Evolutionary conservation across 2,329 filamentous ascomycete genomes (phyloP), one percentile per base, ranked within the genome.

Genomic region (Cladorrhinum sp.): DNA sequence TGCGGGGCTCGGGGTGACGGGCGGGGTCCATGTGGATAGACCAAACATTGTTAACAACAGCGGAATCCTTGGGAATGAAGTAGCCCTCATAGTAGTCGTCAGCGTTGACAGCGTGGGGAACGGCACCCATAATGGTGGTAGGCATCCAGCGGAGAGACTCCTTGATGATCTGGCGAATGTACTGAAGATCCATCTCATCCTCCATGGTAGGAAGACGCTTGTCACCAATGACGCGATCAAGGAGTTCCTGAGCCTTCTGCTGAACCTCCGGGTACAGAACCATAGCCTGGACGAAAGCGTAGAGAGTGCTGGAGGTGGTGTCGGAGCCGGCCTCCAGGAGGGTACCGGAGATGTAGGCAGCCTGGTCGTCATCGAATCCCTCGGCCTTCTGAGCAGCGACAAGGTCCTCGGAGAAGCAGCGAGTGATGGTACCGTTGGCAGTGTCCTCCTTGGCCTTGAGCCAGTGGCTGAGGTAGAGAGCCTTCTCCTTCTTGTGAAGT

Each of bases 221-320:
- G 4, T 65, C 56, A 1, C 78, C 78, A n/a, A 79, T 69, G 7
- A 77, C 70, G 2, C 67, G 64, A 62, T 81, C 78, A 12, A 81
- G 62, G 50, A 79, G 76, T 0, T 65, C 64, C 38, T 78, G 77
- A 0, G 74, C 78, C 38, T 67, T 70, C 60, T 67, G 75, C 61
- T 81, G 78, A 0, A 80, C 76, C 9, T 72, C 74, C 7, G 70
- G 70, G 38, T 76, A 76, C 8, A 77, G 70, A 2, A 72, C 50
- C 78, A 83, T 81, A 5, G 81, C 81, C 20, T 78, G 71, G 1
- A 80, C 69, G 62, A 81, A 79, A 3, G 70, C 73, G 27, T 74
- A 68, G 3, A 82, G 71, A 0, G 73, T 76, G 29, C 70, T 69
- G 32, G 73, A 73, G 1, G 76, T 78, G 1, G 79, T 82, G 66